Evolutionary conservation across 2,329 filamentous ascomycete genomes (phyloP).

Genomic region (Neurospora sp.): DNA sequence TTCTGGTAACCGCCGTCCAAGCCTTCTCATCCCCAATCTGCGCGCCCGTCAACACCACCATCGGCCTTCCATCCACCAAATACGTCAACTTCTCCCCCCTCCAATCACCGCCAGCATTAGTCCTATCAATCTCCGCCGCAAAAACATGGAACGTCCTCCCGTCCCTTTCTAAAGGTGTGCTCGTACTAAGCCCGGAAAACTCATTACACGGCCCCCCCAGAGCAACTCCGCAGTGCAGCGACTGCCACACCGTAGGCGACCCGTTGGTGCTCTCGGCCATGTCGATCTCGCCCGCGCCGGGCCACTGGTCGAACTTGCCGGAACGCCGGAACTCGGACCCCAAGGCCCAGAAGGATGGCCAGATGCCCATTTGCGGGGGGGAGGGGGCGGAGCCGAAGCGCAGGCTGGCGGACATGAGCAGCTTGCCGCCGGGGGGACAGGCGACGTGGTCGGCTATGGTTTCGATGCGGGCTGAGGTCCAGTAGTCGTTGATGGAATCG

Average conservation of each 20-base stretch:
- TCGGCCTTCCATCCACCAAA: conserved; percentile 34
- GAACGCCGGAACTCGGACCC: conserved; percentile 33
- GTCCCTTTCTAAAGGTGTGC: background rate
- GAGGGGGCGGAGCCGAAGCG: conserved; percentile 31
- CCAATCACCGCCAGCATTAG: conserved; percentile 28
- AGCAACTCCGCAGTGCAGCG: conserved; percentile 36
- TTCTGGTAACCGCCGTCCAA: conserved; percentile 39
- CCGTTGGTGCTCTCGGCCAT: conserved; percentile 44
- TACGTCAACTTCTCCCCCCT: conserved; percentile 37
- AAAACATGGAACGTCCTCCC: conserved; percentile 28
- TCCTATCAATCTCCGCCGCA: conserved; percentile 36
- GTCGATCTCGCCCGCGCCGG: conserved; percentile 41
- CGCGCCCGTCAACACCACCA: conserved; percentile 31
- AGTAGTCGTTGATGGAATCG: conserved; percentile 15
- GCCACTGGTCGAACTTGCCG: conserved; percentile 32
- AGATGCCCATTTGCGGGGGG: conserved; percentile 38
- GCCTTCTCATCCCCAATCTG: conserved; percentile 31
- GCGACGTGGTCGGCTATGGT: conserved; percentile 21
- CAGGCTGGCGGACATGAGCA: conserved; percentile 34
- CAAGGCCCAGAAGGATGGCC: conserved; percentile 47
- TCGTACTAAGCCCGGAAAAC: conserved; percentile 25
- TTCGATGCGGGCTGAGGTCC: conserved; percentile 45
- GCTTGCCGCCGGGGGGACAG: conserved; percentile 27
- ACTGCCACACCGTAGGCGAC: conserved; percentile 30
- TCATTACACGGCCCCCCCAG: conserved; percentile 41